Conservation (phyloP, 2,329 filamentous ascomycete genomes). For the Bipolaris zeicola region DNA sequence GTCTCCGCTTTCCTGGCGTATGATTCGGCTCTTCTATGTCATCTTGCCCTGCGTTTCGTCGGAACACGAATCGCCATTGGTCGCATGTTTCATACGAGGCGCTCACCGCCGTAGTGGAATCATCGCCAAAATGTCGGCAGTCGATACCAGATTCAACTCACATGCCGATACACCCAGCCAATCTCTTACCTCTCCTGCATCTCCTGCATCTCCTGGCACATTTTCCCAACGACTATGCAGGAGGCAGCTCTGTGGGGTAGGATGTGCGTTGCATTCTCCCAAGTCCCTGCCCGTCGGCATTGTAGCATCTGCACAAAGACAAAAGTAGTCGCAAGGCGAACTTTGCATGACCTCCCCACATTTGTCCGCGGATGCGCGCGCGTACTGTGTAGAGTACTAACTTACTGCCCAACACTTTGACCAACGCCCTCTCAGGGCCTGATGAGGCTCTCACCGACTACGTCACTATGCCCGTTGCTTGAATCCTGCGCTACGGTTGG, state of each 20-base stretch:
- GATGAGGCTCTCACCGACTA: slow-evolving; percentile 31
- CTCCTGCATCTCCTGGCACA: not conserved
- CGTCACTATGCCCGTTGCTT: slow-evolving; percentile 14
- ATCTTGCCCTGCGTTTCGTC: not conserved
- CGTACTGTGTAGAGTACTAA: not conserved
- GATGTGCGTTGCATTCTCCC: slow-evolving; percentile 9
- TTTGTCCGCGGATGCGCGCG: slow-evolving; percentile 5
- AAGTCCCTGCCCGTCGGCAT: slow-evolving; percentile 5
- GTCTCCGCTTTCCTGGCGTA: slow-evolving; percentile 1
- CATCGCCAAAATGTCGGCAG: slow-evolving; percentile 6
- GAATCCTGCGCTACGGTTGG: not conserved
- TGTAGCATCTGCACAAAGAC: slow-evolving; percentile 3
- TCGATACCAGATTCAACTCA: slow-evolving; percentile 1
- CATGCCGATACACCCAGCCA: slow-evolving; percentile 6
- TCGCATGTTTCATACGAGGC: slow-evolving; percentile 12
- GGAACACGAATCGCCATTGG: slow-evolving; percentile 4
- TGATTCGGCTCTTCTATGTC: slow-evolving; percentile 5
- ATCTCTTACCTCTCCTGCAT: too few species aligned
- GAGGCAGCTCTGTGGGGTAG: slow-evolving; percentile 6
- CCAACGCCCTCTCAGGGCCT: slow-evolving; percentile 6
- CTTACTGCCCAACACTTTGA: not conserved
- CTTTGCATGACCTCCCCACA: slow-evolving; percentile 7
- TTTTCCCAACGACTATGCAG: slow-evolving; percentile 3
- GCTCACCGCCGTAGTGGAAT: slow-evolving; percentile 13
- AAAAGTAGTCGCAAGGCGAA: not conserved